Evolutionary conservation across 768 basidiomycete species (phyloP), one percentile per base, ranked within the genome.

Genomic region (Leccinum uliginosum): DNA sequence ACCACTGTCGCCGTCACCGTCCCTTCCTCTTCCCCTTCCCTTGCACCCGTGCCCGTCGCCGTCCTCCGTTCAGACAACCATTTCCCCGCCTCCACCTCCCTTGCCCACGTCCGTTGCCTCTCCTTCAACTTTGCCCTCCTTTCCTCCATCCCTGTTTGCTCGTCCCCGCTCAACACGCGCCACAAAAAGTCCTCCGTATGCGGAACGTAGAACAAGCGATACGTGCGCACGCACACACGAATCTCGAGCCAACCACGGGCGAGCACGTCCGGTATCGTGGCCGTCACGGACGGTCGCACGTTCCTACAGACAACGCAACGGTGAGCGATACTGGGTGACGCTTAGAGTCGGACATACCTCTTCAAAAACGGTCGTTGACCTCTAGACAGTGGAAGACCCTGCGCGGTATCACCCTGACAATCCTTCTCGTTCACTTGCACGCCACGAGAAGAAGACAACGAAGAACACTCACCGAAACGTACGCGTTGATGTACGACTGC

Each of bases 401-500:
- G 78, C 0, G 85, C 83, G n/a, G 74, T 71, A 54, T 82, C 81
- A 29, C 75, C 78, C 87, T 89, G 59, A n/a, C 40, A 43, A 35
- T 19, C 51, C 45, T 38, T 26, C 45, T 17, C 10, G 32, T 62
- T 57, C 12, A 17, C 34, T 30, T 19, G 48, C 47, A 48, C 45
- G 29, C n/a, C 17, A 48, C 23, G 9, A 12, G 10, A 19, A 12
- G 10, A 19, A 11, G 30, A 26, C 30, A 23, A 14, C 27, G 2
- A 44, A 56, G 52, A 54, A 26, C 17, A 65, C 80, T 10, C 63
- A 90, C 83, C 57, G 84, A 82, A 55, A 87, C 85, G 67, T 82
- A 92, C 0, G 87, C 83, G 53, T 90, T 86, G 53, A 92, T 81
- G 67, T 92, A 92, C 0, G 81, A 74, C 62, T 90, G 86, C 90